Evolutionary conservation across 768 basidiomycete genomes (phyloP).

Genomic region (Grammothele lineata): DNA sequence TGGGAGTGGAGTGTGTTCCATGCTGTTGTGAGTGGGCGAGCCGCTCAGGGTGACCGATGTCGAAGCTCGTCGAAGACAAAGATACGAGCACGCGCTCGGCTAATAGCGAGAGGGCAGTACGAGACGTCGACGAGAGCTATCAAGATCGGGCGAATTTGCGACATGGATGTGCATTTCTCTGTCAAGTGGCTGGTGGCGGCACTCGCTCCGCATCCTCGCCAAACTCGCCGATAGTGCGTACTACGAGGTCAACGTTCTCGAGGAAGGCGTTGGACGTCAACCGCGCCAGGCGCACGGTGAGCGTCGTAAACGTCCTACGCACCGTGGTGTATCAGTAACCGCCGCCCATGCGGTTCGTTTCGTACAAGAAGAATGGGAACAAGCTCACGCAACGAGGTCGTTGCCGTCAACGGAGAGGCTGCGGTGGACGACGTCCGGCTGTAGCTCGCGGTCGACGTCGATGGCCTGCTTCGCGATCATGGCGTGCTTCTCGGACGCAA

Average conservation of each 20-base stretch:
- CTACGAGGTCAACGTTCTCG: constrained; percentile 84
- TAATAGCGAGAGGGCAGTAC: no score
- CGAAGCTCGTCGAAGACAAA: no score
- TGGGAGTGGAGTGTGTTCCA: no score
- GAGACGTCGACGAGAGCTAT: no score
- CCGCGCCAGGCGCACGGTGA: constrained; percentile 83
- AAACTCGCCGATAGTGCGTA: constrained; percentile 79
- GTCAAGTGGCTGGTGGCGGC: not conserved
- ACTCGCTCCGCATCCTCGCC: constrained; percentile 54
- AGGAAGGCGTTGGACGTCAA: constrained; percentile 82
- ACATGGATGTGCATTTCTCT: not conserved
- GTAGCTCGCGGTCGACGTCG: constrained; percentile 83
- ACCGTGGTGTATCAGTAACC: constrained; percentile 5
- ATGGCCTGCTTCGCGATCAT: constrained; percentile 77
- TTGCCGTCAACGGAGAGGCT: constrained; percentile 63
- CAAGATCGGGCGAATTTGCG: no score
- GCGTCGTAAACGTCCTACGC: constrained; percentile 67
- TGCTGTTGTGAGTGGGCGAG: no score
- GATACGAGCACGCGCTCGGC: no score
- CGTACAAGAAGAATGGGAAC: not conserved
- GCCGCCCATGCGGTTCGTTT: not conserved
- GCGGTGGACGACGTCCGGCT: constrained; percentile 75
- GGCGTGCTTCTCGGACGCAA: constrained; percentile 70
- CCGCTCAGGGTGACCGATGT: no score
- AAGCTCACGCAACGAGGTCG: constrained; percentile 62